Percentiles rank a stretch among this genome's conserved stretches.
phyloP scores from a whole-genome alignment of 768 basidiomycete species.

The Lyophyllum decastes region DNA sequence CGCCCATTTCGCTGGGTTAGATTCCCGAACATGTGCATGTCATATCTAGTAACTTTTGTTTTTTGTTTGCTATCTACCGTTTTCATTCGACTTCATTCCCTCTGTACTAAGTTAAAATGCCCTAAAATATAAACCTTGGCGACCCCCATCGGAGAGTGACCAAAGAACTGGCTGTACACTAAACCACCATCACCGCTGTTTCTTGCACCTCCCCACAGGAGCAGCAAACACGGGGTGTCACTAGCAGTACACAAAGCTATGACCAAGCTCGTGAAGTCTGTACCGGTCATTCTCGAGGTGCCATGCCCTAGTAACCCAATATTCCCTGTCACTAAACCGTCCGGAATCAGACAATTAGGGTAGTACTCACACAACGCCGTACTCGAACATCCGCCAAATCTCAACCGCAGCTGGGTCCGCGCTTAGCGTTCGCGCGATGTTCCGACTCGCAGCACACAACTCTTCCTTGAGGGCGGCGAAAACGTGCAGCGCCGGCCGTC shows the following conservation, averaged over 20 bases:
- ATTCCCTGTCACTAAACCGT: not conserved
- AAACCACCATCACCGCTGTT: no score
- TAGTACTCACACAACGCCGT: constrained; percentile 6
- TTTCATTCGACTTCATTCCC: no score
- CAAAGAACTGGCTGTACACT: no score
- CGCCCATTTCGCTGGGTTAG: no score
- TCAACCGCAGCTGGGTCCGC: constrained; percentile 2
- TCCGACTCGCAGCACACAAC: constrained; percentile 1
- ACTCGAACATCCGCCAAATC: constrained; percentile 14
- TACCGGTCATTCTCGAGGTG: constrained; percentile 8
- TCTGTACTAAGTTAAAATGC: no score
- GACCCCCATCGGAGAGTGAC: no score
- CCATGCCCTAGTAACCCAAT: not conserved
- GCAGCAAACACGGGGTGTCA: no score
- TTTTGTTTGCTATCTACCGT: no score
- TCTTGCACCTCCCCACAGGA: no score
- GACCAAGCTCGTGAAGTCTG: constrained; percentile 2
- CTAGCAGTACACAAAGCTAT: not conserved
- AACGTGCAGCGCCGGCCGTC: constrained; percentile 3
- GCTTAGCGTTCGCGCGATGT: constrained; percentile 1
- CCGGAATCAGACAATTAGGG: not conserved
- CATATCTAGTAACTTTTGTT: no score
- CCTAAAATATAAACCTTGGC: no score
- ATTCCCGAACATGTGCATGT: no score
- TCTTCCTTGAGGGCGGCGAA: constrained; percentile 17